Evolutionary conservation across 169 alveolate species (phyloP), one percentile per base, ranked within the genome.

Genomic region (Ichthyophthirius multifiliis): DNA sequence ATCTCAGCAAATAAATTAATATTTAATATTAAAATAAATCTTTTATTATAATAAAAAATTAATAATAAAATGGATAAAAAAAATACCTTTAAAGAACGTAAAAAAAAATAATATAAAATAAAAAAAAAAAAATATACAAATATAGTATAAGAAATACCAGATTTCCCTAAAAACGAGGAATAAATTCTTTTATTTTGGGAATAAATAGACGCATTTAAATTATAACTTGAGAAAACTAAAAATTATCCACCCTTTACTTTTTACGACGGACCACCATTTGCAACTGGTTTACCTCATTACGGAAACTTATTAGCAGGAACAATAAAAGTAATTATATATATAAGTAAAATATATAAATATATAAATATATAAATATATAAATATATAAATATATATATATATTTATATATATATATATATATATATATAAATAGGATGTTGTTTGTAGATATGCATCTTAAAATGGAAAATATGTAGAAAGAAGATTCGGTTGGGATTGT

Each of bases 201-300:
- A 16, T 76, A 89, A 83, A 92, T 91, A 18, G 75, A 88, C 64
- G 96, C 97, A 31, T 94, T 94, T 87, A 74, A 92, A 75, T 75
- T 78, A 46, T 75, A 88, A 77, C 65, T 92, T 13, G 88, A 92
- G 48, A 37, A 64, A 46, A 86, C 93, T 35, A 89, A 96, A 76
- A 96, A 95, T 16, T 89, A 85, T 23, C 98, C 98, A 20, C 90
- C 94, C 37, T 99, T 92, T 89, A 96, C 98, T 20, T 99, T 99
- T 92, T 98, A 97, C 92, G 99, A 99, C 76, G 99, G 99, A 2
- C 99, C 99, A 1, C 99, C 99, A 27, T 99, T 98, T 84, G 99
- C 99, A 55, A 99, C 99, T 1, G 99, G 99, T 12, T 94, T 97
- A 64, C 99, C 99, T 30, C 99, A 99, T 87, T 98, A 99, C 88